A percentile compares a stretch with the other conserved stretches of the same genome.
Evolutionary conservation across 345 rosid species (phyloP).

Genomic region (Gossypium mustelinum): DNA sequence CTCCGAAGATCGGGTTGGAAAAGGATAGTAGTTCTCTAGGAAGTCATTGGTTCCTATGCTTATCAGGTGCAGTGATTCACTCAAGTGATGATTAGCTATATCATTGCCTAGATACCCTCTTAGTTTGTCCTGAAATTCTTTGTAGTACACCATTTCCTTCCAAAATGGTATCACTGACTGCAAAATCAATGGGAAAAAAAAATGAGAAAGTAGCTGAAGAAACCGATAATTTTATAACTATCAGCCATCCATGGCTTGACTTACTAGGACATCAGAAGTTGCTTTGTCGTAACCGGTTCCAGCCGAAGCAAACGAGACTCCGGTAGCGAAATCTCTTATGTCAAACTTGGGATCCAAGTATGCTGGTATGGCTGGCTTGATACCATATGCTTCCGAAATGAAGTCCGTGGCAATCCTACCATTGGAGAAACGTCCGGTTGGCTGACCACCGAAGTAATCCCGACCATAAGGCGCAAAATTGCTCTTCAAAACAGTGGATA

Average conservation of each 20-base stretch:
- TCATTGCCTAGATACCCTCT: conserved; percentile 46
- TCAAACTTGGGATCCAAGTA: conserved; percentile 62
- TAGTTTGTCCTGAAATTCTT: conserved; percentile 55
- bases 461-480: conserved; percentile 78
- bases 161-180: conserved; percentile 83
- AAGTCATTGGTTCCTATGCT: conserved; percentile 89
- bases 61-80: conserved; percentile 58
- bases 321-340: conserved; percentile 67
- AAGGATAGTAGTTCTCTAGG: conserved; percentile 62
- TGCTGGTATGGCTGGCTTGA: conserved; percentile 66
- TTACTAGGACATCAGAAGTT: conserved; percentile 67
- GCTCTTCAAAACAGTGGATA: conserved; percentile 62
- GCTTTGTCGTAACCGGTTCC: conserved; percentile 87
- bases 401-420: conserved; percentile 71
- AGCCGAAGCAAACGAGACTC: conserved; percentile 88
- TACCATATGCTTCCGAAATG: conserved; percentile 66
- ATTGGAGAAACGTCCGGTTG: conserved; percentile 76
- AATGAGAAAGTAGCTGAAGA: background rate
- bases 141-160: conserved; percentile 75
- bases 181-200: conserved; percentile 4
- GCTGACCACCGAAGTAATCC: conserved; percentile 51
- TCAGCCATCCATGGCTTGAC: conserved; percentile 22
- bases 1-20: conserved; percentile 35
- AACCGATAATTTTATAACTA: background rate
- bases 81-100: conserved; percentile 43